Percentiles rank a stretch among this genome's conserved stretches.
phyloP scores from a whole-genome alignment of 352 stramenopile genomes.

The Globisporangium ultimum region DNA sequence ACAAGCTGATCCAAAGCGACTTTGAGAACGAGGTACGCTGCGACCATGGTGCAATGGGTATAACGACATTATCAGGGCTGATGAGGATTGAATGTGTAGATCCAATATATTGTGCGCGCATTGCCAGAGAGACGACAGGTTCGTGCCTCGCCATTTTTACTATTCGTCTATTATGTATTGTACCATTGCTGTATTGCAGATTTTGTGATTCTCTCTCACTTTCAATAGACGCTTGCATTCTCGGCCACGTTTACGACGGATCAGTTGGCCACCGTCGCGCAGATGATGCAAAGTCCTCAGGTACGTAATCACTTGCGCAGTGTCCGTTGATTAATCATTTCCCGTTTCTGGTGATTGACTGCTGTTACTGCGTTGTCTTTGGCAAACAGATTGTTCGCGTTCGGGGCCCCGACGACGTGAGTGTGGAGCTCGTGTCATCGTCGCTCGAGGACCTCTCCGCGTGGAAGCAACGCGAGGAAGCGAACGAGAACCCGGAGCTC shows the following conservation, averaged over 20 bases:
- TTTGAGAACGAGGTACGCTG: conserved; percentile 57
- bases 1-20: conserved; percentile 70
- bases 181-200: too few species aligned
- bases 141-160: neutral
- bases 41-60: neutral
- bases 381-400: conserved; percentile 61
- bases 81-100: too few species aligned
- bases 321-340: neutral
- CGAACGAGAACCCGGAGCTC: conserved; percentile 41
- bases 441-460: conserved; percentile 25
- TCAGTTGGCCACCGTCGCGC: conserved; percentile 43
- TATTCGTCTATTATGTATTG: too few species aligned
- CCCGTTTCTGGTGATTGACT: neutral
- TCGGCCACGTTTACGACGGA: conserved; percentile 77
- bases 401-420: conserved; percentile 48
- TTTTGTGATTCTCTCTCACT: neutral
- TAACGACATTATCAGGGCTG: too few species aligned
- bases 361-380: neutral
- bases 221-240: conserved; percentile 59
- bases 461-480: conserved; percentile 52
- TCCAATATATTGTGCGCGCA: conserved; percentile 48
- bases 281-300: conserved; percentile 65
- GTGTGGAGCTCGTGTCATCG: conserved; percentile 59
- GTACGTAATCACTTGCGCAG: conserved; percentile 11
- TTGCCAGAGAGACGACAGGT: conserved; percentile 66